Base-by-base conservation (phyloP, 192 early-diverging fungal species). In the Thoreauomyces humboldtii region DNA sequence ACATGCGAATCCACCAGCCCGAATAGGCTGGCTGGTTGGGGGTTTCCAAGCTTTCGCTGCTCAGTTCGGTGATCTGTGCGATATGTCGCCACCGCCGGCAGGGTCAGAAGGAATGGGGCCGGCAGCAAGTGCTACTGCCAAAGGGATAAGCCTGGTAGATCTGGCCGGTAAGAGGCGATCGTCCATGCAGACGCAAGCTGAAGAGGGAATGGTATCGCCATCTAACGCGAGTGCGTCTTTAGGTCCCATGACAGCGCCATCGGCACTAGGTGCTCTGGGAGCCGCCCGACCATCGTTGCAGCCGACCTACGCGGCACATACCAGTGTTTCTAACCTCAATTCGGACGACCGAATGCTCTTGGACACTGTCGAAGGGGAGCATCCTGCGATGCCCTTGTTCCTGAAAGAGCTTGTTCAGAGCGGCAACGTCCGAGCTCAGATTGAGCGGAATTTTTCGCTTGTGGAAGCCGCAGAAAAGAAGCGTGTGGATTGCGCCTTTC, bases 401-500 rank as follows among this genome's bases (percentile, higher is more conserved):
- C 25, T 72, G 37, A 50, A 50, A 47, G 64, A 67, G 17, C 36
- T 72, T 29, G n/a, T 72, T n/a, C 14, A 31, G 37, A 17, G 17
- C 2, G 63, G 45, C 14, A 45, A 71, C 36, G 54, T 62, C 43
- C 42, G 31, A 24, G 54, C 35, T 7, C 34, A 68, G 41, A 59
- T 73, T 28, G 61, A 62, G 25, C n/a, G 34, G 24, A 73, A 73
- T n/a, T 73, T 68, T 27, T 7, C 22, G 15, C 22, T 28, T 9
- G 36, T 73, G 6, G 72, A 73, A 41, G 33, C 47, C 27, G 72
- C 50, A 7, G 91, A 93, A 76, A 82, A 79, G 42, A 76, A 66
- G 42, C 83, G 91, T 11, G 60, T 93, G 67, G 86, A 86, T 45
- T 69, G 69, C 63, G 81, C 55, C 43, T 82, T 74, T 62, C 68